Conservation (phyloP, 768 basidiomycete genomes). For the Suillus subaureus region DNA sequence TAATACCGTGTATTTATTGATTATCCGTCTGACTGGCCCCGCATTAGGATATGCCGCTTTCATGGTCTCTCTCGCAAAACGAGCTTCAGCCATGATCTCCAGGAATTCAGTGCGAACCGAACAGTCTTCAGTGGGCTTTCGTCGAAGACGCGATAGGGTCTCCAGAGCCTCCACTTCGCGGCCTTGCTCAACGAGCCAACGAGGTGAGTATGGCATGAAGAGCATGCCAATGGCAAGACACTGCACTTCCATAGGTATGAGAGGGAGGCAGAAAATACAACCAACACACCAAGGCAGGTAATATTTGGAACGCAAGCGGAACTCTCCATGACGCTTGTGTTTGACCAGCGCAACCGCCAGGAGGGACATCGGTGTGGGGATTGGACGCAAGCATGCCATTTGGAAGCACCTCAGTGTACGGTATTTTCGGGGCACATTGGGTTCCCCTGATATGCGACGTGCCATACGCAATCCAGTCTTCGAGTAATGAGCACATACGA, state of each 20-base stretch:
- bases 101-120: constrained; percentile 40
- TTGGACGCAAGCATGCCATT: constrained; percentile 34
- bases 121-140: constrained; percentile 32
- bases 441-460: constrained; percentile 38
- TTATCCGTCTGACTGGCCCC: constrained; percentile 16
- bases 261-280: constrained; percentile 8
- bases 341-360: constrained; percentile 34
- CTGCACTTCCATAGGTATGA: constrained; percentile 16
- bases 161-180: constrained; percentile 38
- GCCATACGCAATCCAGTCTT: constrained; percentile 36
- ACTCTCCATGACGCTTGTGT: constrained; percentile 36
- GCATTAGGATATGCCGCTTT: constrained; percentile 25
- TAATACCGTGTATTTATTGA: constrained; percentile 28
- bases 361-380: constrained; percentile 31
- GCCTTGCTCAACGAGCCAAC: constrained; percentile 43
- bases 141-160: constrained; percentile 38
- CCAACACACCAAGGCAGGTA: constrained; percentile 38
- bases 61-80: constrained; percentile 26
- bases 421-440: constrained; percentile 28
- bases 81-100: constrained; percentile 42
- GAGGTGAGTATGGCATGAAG: constrained; percentile 45
- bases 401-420: constrained; percentile 33
- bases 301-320: constrained; percentile 39
- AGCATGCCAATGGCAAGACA: constrained; percentile 34
- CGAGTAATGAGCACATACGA: background rate